A percentile compares a stretch with the other conserved stretches of the same genome.
Evolutionary conservation across 2,329 filamentous ascomycete genomes (phyloP).

Genomic region (Calonectria ilicicola): DNA sequence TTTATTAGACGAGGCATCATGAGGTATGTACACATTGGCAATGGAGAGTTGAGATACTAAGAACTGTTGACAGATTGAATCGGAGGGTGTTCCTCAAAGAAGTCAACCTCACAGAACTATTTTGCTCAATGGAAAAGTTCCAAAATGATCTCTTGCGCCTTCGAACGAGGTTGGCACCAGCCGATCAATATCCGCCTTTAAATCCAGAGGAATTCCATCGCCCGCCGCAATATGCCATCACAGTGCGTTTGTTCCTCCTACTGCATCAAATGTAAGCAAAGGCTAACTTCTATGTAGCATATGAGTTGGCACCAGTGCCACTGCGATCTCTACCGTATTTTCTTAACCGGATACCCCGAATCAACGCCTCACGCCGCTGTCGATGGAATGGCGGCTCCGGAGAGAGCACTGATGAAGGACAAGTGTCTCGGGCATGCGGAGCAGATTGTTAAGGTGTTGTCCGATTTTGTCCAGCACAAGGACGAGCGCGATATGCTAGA

Average conservation of each 20-base stretch:
- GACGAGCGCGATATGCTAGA: constrained; percentile 48
- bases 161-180: constrained; percentile 32
- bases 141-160: constrained; percentile 42
- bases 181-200: constrained; percentile 35
- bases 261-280: no score
- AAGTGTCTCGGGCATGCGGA: constrained; percentile 53
- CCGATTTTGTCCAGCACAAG: constrained; percentile 49
- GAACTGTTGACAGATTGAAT: constrained; percentile 24
- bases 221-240: constrained; percentile 37
- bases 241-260: constrained; percentile 29
- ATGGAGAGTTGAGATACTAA: background rate
- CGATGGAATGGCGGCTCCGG: constrained; percentile 43
- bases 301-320: constrained; percentile 56
- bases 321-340: constrained; percentile 58
- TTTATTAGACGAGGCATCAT: constrained; percentile 39
- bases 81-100: constrained; percentile 41
- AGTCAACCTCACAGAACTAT: constrained; percentile 37
- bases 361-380: constrained; percentile 49
- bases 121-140: constrained; percentile 40
- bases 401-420: constrained; percentile 40
- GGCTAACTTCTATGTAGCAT: constrained; percentile 26
- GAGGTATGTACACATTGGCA: constrained; percentile 5
- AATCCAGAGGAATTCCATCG: constrained; percentile 30
- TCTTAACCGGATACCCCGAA: constrained; percentile 55
- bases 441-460: constrained; percentile 49